These are phyloP conservation scores for Yamadazyma paraphyllophila DNA, from an alignment of 805 yeast species.

Conservation along the genomic window DNA sequence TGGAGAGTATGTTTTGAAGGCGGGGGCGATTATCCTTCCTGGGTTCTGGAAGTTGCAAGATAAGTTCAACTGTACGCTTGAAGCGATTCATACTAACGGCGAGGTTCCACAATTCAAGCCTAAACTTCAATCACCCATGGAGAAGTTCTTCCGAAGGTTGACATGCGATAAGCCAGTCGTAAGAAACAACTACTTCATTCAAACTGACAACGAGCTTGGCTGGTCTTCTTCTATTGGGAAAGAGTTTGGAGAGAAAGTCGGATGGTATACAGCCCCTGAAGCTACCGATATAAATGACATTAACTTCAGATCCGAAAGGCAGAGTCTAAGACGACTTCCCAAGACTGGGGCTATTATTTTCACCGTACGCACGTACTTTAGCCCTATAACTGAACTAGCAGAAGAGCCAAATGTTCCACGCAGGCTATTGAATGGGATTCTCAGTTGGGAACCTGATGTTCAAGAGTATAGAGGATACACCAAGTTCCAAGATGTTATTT, in stretches of 20 bases:
- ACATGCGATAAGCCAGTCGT: slow-evolving; percentile 63
- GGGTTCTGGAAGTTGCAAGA: slow-evolving; percentile 71
- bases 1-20: slow-evolving; percentile 56
- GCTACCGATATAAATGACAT: slow-evolving; percentile 48
- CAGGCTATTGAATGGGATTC: slow-evolving; percentile 56
- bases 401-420: slow-evolving; percentile 62
- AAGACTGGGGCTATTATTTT: slow-evolving; percentile 55
- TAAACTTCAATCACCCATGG: slow-evolving; percentile 62
- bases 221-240: slow-evolving; percentile 67
- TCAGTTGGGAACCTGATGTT: slow-evolving; percentile 61
- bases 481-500: slow-evolving; percentile 49
- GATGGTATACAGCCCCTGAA: slow-evolving; percentile 61
- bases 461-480: slow-evolving; percentile 58
- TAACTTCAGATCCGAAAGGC: slow-evolving; percentile 64
- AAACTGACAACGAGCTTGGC: slow-evolving; percentile 59
- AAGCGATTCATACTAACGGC: slow-evolving; percentile 61
- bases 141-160: slow-evolving; percentile 57
- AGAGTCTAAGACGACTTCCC: slow-evolving; percentile 60
- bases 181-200: slow-evolving; percentile 64
- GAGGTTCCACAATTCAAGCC: slow-evolving; percentile 65
- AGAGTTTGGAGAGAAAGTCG: slow-evolving; percentile 50
- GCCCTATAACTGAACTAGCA: slow-evolving; percentile 52
- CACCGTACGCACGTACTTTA: slow-evolving; percentile 63
- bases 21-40: slow-evolving; percentile 63
- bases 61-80: slow-evolving; percentile 53